Evolutionary conservation across 1,284 basidiomycete species (phyloP), one percentile per base, ranked within the genome.

Genomic region (Peniophora sp.): DNA sequence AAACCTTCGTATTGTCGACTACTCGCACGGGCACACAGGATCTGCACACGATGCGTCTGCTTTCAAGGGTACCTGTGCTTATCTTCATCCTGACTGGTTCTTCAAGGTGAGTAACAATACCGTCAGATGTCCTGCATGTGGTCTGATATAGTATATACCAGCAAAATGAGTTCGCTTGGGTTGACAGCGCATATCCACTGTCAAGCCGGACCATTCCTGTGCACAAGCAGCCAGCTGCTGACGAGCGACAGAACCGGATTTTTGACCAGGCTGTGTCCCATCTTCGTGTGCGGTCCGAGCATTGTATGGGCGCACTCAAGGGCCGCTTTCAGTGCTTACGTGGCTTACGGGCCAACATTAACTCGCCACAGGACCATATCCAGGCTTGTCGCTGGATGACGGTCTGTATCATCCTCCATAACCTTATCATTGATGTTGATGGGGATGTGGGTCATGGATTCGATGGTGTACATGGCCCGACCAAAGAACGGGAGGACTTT

Each of bases 111-210:
- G n/a, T n/a, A n/a, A n/a, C n/a, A n/a, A n/a, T n/a, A n/a, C n/a
- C n/a, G n/a, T n/a, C n/a, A n/a, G n/a, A n/a, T n/a, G n/a, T n/a
- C n/a, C n/a, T n/a, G n/a, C n/a, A n/a, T n/a, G n/a, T n/a, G n/a
- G n/a, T n/a, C n/a, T n/a, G n/a, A n/a, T n/a, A n/a, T n/a, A n/a
- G n/a, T n/a, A n/a, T n/a, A n/a, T n/a, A n/a, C n/a, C n/a, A n/a
- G n/a, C 62, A 60, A 5, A 52, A 64, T 2, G 68, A 71, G 52
- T 72, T 70, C 61, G 66, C 65, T 2, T 71, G 69, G 68, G 62
- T 55, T 3, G 68, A 72, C 52, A 70, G 65, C 37, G 68, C 68
- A 17, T 72, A 71, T 57, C n/a, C 61, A 14, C 48, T 64, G 39
- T 62, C 51, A 24, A 14, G 42, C 6, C 54, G 52, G 1, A 62